phyloP scores from a whole-genome alignment of 371 early-diverging fungal species.

The Apophysomyces trapeziformis region DNA sequence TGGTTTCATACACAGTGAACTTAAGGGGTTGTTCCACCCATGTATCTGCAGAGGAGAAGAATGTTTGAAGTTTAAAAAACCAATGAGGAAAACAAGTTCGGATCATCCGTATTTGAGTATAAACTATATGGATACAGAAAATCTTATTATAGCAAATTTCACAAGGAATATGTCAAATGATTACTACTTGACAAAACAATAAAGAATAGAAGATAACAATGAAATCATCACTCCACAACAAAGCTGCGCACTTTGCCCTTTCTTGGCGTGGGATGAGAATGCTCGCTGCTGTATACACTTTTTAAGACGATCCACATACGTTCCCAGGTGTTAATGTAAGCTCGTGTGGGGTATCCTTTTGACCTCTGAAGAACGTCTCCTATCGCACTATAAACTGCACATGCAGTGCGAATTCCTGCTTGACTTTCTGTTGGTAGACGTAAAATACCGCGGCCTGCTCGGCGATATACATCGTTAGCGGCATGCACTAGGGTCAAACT shows the following conservation, averaged over 20 bases:
- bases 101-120: not conserved
- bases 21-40: not conserved
- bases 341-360: constrained; percentile 40
- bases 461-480: constrained; percentile 31
- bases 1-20: no score
- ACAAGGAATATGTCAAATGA: not conserved
- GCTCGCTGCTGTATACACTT: constrained; percentile 29
- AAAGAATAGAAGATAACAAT: constrained; percentile 1
- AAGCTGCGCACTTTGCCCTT: constrained; percentile 25
- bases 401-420: constrained; percentile 55
- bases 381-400: constrained; percentile 55
- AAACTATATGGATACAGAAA: constrained; percentile 5
- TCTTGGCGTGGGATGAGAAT: constrained; percentile 2
- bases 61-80: not conserved
- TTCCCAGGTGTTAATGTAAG: constrained; percentile 23
- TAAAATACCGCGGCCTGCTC: constrained; percentile 43
- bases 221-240: constrained; percentile 18
- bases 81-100: not conserved
- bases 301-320: constrained; percentile 32
- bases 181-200: constrained; percentile 7
- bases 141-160: constrained; percentile 6
- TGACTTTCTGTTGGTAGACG: constrained; percentile 39
- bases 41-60: not conserved
- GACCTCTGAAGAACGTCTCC: constrained; percentile 33
- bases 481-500: constrained; percentile 26